Percentiles rank a stretch among this genome's conserved stretches.
phyloP scores from a whole-genome alignment of 2,329 filamentous ascomycete species.

The Claviceps africana region DNA sequence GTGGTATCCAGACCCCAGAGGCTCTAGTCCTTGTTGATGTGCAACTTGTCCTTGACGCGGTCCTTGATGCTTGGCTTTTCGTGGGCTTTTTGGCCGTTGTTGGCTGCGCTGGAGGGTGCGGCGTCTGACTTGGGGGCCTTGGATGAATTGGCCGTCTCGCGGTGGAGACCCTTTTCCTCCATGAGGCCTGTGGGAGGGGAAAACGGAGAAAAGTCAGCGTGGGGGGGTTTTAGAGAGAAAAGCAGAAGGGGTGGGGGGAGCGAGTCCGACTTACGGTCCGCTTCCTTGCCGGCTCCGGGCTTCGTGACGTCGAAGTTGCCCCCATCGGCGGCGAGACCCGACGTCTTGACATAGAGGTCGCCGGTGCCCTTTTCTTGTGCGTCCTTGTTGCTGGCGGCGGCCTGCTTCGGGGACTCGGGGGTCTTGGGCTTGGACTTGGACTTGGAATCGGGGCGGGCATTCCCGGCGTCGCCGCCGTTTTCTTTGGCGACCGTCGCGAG shows the following conservation, averaged over 20 bases:
- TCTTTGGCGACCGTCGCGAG: constrained; percentile 22
- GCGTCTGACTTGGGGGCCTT: constrained; percentile 7
- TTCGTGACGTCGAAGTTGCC: constrained; percentile 52
- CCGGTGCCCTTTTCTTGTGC: constrained; percentile 31
- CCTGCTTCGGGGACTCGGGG: background rate
- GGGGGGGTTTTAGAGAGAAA: background rate
- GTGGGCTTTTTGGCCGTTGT: constrained; percentile 12
- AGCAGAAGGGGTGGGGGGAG: background rate
- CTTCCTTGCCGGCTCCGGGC: constrained; percentile 51
- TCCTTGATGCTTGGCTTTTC: constrained; percentile 42
- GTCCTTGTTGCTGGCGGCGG: constrained; percentile 11
- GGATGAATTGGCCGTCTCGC: constrained; percentile 5
- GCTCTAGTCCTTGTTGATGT: constrained; percentile 23
- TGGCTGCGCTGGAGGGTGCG: background rate
- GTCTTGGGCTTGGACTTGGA: background rate
- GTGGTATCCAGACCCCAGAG: background rate
- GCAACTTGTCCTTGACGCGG: constrained; percentile 58
- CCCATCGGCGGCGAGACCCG: constrained; percentile 47
- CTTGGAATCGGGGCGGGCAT: background rate
- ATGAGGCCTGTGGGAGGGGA: constrained; percentile 14
- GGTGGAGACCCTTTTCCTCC: constrained; percentile 19
- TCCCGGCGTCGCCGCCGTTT: constrained; percentile 20
- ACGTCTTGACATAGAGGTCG: constrained; percentile 41
- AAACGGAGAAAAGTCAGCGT: background rate
- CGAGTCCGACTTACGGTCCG: constrained; percentile 46